These are phyloP conservation scores for Komagataella phaffii DNA, from an alignment of 805 yeast genomes.

Conservation along the genomic window DNA sequence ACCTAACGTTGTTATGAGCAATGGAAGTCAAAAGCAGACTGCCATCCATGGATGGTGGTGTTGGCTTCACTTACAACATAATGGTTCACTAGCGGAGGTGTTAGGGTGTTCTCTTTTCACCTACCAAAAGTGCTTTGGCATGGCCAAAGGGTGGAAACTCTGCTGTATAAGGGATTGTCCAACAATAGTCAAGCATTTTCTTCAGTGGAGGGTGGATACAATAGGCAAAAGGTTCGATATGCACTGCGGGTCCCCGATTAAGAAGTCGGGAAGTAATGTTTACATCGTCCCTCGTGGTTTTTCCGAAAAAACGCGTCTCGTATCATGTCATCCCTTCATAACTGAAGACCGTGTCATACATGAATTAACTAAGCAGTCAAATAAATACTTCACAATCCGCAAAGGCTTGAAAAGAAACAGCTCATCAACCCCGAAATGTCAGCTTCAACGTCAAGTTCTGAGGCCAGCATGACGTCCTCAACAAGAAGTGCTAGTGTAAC, in stretches of 20 bases:
- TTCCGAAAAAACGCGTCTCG: neutral
- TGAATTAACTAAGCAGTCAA: neutral
- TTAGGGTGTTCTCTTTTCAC: neutral
- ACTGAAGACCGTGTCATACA: neutral
- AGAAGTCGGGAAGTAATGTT: neutral
- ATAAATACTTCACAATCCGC: neutral
- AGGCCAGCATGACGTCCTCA: neutral
- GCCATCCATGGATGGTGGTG: neutral
- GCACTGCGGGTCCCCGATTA: neutral
- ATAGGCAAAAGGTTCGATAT: neutral
- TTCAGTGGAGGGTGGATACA: neutral
- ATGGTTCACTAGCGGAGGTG: neutral
- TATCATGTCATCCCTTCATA: neutral
- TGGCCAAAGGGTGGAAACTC: neutral
- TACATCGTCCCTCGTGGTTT: neutral
- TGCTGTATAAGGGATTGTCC: neutral
- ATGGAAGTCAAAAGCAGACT: neutral
- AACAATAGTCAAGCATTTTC: neutral
- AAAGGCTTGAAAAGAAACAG: neutral
- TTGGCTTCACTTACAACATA: neutral
- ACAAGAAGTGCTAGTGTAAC: neutral
- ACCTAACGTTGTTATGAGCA: neutral
- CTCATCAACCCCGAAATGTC: neutral
- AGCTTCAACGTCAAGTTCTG: neutral
- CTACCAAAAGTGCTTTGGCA: too few species aligned